These are phyloP conservation scores for Lecanicillium sp. DNA, from an alignment of 2,329 filamentous ascomycete genomes.

Conservation along the genomic window DNA sequence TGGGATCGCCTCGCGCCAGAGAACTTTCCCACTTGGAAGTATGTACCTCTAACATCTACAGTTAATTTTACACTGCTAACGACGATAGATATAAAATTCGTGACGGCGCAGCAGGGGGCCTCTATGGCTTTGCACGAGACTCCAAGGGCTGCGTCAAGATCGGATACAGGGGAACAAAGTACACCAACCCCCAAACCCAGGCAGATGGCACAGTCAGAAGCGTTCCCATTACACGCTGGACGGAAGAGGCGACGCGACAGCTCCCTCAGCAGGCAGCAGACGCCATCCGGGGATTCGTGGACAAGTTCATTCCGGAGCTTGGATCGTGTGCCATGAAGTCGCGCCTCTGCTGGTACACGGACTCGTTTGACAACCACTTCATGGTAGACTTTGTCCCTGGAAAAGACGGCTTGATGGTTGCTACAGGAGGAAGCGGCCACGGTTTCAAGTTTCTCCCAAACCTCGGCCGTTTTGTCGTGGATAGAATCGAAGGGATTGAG, in stretches of 20 bases:
- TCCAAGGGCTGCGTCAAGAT: conserved; percentile 37
- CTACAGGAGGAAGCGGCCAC: conserved; percentile 54
- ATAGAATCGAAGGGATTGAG: conserved; percentile 35
- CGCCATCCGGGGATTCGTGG: conserved; percentile 24
- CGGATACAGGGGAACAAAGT: conserved; percentile 44
- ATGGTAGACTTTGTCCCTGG: conserved; percentile 32
- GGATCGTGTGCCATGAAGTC: conserved; percentile 21
- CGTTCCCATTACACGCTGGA: conserved; percentile 31
- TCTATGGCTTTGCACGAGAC: conserved; percentile 40
- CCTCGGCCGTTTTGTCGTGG: conserved; percentile 45
- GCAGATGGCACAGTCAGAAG: conserved; percentile 29
- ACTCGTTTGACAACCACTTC: conserved; percentile 25
- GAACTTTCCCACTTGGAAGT: conserved; percentile 36
- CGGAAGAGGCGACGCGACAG: conserved; percentile 12
- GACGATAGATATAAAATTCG: conserved; percentile 25
- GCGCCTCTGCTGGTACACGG: conserved; percentile 24
- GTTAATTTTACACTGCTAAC: conserved; percentile 12
- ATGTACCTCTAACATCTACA: no score
- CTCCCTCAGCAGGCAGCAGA: conserved; percentile 20
- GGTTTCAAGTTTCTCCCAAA: conserved; percentile 55
- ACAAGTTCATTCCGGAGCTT: conserved; percentile 36
- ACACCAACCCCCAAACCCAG: conserved; percentile 32
- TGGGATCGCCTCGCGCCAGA: conserved; percentile 31
- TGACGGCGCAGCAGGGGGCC: conserved; percentile 24
- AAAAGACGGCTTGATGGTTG: conserved; percentile 51